Base-by-base conservation (phyloP, 2,329 filamentous ascomycete genomes). In the Exophiala sideris region DNA sequence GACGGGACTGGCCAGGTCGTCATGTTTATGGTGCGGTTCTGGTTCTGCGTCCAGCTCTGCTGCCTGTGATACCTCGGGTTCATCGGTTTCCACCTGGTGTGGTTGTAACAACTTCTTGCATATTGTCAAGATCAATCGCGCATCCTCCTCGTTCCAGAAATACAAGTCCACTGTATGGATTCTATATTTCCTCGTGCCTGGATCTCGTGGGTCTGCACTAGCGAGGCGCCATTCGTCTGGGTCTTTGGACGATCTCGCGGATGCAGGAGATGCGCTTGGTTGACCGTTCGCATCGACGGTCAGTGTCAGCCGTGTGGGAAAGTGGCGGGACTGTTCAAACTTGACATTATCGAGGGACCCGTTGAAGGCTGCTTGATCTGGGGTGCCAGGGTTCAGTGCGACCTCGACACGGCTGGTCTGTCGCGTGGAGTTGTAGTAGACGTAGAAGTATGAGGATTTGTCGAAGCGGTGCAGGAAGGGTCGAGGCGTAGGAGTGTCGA, bases 341-440 rank as follows among this genome's bases (percentile, higher is more conserved):
- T 76, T 76, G 44, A 79, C 73, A 14, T 71, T 70, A 57, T 79
- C 76, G 57, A 86, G 66, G 48, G 73, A 74, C 58, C 83, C 83
- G 62, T 76, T 76, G 66, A 86, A 85, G 44, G 82, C 82, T 73
- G 86, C 83, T 65, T 86, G 83, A n/a, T 81, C 77, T 14, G 78
- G 71, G 8, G 80, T 83, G 21, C 83, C 82, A 8, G 82, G 79
- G 66, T 84, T 77, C 65, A 86, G 85, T 33, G 83, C 83, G 56
- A 86, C 73, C 68, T 86, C 83, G 46, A 86, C 68, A 57, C 83
- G 77, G 11, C 77, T 75, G 54, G 73, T 78, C 46, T 76, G 74
- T 56, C 77, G 73, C 46, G 73, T 71, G 8, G 77, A 72, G 63
- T 82, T 79, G 67, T 83, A 76, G 68, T 83, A 84, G 49, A 86